Evolutionary conservation across 768 basidiomycete genomes (phyloP).

Genomic region (Tylopilus sp.): DNA sequence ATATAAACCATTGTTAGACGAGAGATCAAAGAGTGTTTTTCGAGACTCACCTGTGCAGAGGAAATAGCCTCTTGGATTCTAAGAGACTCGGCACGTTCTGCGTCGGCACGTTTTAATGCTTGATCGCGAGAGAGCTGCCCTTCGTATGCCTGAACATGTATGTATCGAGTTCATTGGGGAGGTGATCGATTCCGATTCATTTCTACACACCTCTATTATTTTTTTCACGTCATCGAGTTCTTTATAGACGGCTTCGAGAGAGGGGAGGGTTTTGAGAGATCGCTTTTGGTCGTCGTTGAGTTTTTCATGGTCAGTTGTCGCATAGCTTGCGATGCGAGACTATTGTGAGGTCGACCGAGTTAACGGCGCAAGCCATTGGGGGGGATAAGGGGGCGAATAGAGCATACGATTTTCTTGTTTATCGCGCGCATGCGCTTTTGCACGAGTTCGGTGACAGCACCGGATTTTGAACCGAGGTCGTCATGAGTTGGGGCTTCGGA

Average conservation of each 20-base stretch:
- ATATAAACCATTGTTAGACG: not conserved
- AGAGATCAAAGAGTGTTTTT: not conserved
- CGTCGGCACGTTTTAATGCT: conserved; percentile 50
- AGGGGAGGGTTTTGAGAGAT: conserved; percentile 65
- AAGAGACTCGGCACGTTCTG: conserved; percentile 52
- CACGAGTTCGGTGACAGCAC: conserved; percentile 75
- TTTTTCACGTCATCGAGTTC: conserved; percentile 85
- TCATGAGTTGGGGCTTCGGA: conserved; percentile 42
- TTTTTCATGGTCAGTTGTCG: conserved; percentile 60
- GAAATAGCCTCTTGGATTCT: conserved; percentile 55
- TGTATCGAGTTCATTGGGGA: not conserved
- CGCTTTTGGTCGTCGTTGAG: conserved; percentile 88
- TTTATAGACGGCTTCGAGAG: conserved; percentile 73
- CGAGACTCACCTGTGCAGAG: conserved; percentile 50
- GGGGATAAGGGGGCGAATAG: conserved; percentile 8
- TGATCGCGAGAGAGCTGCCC: conserved; percentile 57
- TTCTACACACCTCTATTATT: conserved; percentile 76
- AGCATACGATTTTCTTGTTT: conserved; percentile 78
- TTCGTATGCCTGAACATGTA: conserved; percentile 52
- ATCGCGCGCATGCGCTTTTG: conserved; percentile 74
- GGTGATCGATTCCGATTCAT: not conserved
- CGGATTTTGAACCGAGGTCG: conserved; percentile 47
- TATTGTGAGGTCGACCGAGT: conserved; percentile 29
- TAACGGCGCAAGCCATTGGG: conserved; percentile 5
- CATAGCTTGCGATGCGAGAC: conserved; percentile 73